phyloP scores from a whole-genome alignment of 2,329 filamentous ascomycete species.

The Gyromitra esculenta region DNA sequence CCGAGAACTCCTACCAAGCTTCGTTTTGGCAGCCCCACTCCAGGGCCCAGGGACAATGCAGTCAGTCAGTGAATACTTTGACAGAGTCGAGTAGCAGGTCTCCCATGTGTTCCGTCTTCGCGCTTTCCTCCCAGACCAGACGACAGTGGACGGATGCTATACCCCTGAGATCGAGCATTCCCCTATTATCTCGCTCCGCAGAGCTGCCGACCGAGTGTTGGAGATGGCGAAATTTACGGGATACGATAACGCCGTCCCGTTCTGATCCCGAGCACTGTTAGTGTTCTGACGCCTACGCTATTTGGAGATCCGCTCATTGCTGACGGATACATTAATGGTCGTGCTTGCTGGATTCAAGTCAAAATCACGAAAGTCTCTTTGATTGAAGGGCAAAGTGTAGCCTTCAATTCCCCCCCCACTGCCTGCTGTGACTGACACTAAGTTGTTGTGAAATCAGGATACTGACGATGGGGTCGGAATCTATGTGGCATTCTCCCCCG shows the following conservation, averaged over 20 bases:
- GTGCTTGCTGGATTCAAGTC: conserved; percentile 7
- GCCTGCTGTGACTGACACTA: background rate
- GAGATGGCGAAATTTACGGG: background rate
- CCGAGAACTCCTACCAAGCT: no score
- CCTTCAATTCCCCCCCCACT: background rate
- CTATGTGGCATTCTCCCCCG: no score
- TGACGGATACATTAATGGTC: conserved; percentile 1
- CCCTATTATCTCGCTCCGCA: background rate
- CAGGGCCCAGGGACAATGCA: no score
- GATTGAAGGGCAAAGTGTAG: background rate
- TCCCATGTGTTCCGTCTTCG: no score
- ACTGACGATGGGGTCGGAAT: no score
- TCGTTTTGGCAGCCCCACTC: no score
- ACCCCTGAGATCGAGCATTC: background rate
- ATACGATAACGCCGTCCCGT: background rate
- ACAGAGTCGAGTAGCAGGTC: no score
- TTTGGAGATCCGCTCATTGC: background rate
- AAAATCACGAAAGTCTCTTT: background rate
- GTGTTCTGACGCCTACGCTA: background rate
- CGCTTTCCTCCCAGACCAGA: no score
- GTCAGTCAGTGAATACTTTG: no score
- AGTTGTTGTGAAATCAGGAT: no score
- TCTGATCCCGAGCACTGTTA: background rate
- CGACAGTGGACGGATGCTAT: no score
- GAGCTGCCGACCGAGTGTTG: background rate